phyloP scores from a whole-genome alignment of 2,329 filamentous ascomycete species.

The Coniochaeta sp. region DNA sequence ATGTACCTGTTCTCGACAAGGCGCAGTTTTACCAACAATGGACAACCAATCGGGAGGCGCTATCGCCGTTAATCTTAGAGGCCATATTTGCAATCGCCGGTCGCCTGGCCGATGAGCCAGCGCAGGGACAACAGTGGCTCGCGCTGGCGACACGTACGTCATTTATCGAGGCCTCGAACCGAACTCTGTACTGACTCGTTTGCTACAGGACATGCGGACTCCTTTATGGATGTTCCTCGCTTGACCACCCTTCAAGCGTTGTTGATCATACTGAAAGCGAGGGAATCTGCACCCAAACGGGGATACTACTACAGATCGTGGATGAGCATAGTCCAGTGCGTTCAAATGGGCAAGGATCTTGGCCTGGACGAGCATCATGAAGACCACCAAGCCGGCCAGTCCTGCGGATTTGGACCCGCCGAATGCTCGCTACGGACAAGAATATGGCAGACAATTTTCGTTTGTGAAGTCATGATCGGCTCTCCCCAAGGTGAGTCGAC shows the following conservation, averaged over 20 bases:
- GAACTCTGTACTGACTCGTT: conserved; percentile 18
- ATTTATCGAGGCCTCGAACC: not conserved
- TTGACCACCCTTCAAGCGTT: conserved; percentile 88
- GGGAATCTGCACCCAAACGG: conserved; percentile 84
- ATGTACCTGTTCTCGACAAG: conserved; percentile 83
- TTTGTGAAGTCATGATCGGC: conserved; percentile 87
- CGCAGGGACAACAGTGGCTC: conserved; percentile 86
- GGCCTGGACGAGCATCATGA: conserved; percentile 82
- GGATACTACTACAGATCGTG: conserved; percentile 97
- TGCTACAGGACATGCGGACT: conserved; percentile 73
- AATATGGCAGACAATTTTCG: conserved; percentile 83
- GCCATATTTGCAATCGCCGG: conserved; percentile 87
- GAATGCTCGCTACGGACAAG: conserved; percentile 82
- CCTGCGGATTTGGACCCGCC: conserved; percentile 59
- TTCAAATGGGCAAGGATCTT: conserved; percentile 88
- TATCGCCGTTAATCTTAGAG: conserved; percentile 84
- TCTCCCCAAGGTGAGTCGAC: conserved; percentile 70
- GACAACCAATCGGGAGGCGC: conserved; percentile 71
- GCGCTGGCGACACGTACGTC: conserved; percentile 72
- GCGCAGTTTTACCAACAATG: conserved; percentile 81
- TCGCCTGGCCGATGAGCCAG: conserved; percentile 72
- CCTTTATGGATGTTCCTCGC: conserved; percentile 86
- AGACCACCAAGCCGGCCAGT: conserved; percentile 63
- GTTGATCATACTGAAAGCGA: conserved; percentile 79
- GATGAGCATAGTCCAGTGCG: conserved; percentile 89